Evolutionary conservation across 768 basidiomycete species (phyloP).

Genomic region (Russula dissimulans): DNA sequence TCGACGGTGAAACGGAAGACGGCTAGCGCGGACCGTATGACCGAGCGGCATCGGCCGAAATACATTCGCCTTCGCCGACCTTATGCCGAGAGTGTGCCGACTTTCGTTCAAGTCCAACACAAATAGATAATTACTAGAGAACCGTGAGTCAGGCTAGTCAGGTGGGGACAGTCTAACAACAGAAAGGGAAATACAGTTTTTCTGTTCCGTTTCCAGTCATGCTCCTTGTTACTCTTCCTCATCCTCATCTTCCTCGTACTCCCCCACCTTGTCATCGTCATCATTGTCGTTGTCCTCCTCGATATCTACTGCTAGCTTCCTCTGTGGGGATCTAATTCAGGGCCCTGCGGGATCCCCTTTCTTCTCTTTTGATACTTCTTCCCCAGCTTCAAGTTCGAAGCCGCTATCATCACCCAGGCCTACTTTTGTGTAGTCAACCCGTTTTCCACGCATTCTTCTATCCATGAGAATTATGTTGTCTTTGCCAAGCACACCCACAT

Average conservation of each 20-base stretch:
- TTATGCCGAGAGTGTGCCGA: too few species aligned
- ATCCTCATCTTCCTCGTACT: conserved; percentile 29
- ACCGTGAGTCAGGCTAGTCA: too few species aligned
- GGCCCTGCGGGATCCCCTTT: neutral
- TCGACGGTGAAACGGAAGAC: too few species aligned
- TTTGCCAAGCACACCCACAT: conserved; percentile 22
- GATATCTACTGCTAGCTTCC: conserved; percentile 32
- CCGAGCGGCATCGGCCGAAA: neutral
- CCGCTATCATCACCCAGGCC: conserved; percentile 25
- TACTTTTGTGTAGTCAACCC: conserved; percentile 26
- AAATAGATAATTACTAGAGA: too few species aligned
- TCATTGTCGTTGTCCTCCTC: neutral
- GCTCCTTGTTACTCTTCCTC: conserved; percentile 29
- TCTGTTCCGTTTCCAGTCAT: neutral
- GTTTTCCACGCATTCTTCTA: conserved; percentile 24
- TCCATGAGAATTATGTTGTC: conserved; percentile 19
- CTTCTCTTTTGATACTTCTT: conserved; percentile 39
- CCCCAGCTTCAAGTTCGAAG: too few species aligned
- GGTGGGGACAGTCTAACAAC: too few species aligned
- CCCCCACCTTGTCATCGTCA: too few species aligned
- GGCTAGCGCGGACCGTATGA: too few species aligned
- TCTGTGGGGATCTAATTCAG: conserved; percentile 2
- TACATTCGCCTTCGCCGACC: too few species aligned
- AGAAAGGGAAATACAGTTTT: too few species aligned
- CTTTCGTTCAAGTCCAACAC: too few species aligned